Evolutionary conservation across 108 stramenopile genomes (phyloP).

Genomic region (Nannochloropsis gaditana): DNA sequence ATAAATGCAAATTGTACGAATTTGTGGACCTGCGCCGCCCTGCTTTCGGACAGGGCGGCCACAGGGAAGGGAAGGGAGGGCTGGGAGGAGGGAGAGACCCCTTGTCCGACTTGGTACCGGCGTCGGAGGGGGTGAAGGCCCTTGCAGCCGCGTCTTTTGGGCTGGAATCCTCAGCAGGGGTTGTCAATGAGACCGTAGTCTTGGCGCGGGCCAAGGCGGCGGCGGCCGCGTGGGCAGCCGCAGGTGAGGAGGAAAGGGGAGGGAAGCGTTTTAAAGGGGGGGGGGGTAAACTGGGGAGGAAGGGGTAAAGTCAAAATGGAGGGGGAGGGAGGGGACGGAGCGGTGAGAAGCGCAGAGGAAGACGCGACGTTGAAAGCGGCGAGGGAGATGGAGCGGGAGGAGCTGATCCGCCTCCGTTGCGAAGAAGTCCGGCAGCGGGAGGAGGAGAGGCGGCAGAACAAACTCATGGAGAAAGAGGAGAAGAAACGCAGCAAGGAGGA

Average conservation of each 20-base stretch:
- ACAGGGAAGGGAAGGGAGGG: not conserved
- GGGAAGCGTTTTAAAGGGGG: not conserved
- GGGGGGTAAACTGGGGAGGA: not conserved
- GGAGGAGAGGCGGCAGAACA: conserved; percentile 9
- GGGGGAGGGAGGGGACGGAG: not conserved
- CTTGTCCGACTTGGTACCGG: not conserved
- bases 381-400: not conserved
- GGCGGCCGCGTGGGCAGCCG: not conserved
- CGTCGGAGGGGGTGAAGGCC: not conserved
- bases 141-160: not conserved
- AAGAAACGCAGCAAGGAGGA: conserved; percentile 18
- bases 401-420: not conserved
- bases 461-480: conserved; percentile 9
- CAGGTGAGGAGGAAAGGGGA: not conserved
- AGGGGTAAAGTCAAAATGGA: not conserved
- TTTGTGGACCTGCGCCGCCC: not conserved
- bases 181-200: not conserved
- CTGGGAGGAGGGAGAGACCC: not conserved
- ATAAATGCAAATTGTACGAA: not conserved
- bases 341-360: not conserved
- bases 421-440: not conserved
- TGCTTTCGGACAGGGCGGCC: not conserved
- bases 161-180: not conserved
- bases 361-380: not conserved
- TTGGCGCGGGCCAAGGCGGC: not conserved